Evolutionary conservation across 2,329 filamentous ascomycete genomes (phyloP).

Genomic region (Salinomyces thailandicus): DNA sequence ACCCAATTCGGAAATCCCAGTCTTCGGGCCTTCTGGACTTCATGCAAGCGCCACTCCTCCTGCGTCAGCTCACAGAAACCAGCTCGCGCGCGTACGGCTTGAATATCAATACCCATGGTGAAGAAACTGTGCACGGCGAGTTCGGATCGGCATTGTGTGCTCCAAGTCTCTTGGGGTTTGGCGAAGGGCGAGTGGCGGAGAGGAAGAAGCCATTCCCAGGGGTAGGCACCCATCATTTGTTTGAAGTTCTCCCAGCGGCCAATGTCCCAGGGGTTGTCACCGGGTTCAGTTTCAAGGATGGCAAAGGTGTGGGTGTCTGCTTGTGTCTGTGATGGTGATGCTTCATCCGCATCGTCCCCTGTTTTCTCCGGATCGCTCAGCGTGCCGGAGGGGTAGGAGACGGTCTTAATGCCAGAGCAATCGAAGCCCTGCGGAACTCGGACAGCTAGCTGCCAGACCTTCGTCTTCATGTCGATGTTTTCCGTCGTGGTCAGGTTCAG

Average conservation of each 20-base stretch:
- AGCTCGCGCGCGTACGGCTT: background rate
- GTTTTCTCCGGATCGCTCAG: background rate
- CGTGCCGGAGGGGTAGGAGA: background rate
- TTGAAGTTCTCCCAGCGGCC: constrained; percentile 60
- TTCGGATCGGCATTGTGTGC: background rate
- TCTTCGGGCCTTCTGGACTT: background rate
- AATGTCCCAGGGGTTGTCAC: constrained; percentile 80
- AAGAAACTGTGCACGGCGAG: background rate
- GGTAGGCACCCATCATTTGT: constrained; percentile 62
- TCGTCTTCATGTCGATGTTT: constrained; percentile 44
- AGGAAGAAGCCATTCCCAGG: constrained; percentile 73
- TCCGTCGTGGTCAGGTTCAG: constrained; percentile 80
- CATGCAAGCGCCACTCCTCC: background rate
- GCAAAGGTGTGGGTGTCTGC: constrained; percentile 54
- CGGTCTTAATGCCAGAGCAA: background rate
- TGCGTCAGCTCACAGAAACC: background rate
- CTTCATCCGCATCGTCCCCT: background rate
- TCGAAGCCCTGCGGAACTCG: background rate
- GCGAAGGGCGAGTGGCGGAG: constrained; percentile 63
- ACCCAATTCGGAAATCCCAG: background rate
- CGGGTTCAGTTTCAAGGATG: constrained; percentile 59
- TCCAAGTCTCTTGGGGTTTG: constrained; percentile 32
- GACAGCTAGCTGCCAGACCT: background rate
- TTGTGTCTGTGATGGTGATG: background rate
- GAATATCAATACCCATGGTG: background rate